phyloP scores from a whole-genome alignment of 768 basidiomycete genomes.

The Trametes cingulata region DNA sequence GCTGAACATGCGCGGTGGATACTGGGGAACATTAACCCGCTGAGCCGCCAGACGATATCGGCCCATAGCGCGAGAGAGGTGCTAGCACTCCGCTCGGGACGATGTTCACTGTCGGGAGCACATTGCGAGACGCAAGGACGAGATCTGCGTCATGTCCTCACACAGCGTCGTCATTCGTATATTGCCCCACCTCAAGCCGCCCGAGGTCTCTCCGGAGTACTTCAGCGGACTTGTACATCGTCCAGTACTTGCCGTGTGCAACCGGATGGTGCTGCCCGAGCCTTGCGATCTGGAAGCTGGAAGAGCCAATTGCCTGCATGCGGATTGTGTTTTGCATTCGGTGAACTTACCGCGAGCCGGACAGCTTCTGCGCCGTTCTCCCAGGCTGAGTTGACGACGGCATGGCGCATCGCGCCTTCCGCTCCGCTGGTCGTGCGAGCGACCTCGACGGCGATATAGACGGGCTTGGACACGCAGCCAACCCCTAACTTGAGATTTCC shows the following conservation, averaged over 20 bases:
- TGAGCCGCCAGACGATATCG: background rate
- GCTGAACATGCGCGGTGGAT: background rate
- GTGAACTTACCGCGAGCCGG: conserved; percentile 1
- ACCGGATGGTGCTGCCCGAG: background rate
- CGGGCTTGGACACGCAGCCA: background rate
- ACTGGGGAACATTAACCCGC: background rate
- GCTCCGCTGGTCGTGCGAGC: conserved; percentile 2
- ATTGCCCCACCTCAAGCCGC: background rate
- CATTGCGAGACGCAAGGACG: background rate
- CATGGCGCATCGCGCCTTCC: background rate
- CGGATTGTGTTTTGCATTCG: background rate
- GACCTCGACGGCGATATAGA: background rate
- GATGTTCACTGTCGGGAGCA: background rate
- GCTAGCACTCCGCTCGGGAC: background rate
- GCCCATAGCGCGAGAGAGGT: no score
- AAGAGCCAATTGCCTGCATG: background rate
- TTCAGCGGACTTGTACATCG: background rate
- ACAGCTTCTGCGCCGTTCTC: background rate
- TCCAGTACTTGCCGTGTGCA: background rate
- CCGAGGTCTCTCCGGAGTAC: conserved; percentile 7
- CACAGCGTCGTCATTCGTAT: background rate
- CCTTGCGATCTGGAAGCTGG: background rate
- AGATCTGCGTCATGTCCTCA: background rate
- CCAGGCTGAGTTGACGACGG: background rate
- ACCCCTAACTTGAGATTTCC: background rate